Base-by-base conservation (phyloP, 2,329 filamentous ascomycete species). In the Nemania serpens region DNA sequence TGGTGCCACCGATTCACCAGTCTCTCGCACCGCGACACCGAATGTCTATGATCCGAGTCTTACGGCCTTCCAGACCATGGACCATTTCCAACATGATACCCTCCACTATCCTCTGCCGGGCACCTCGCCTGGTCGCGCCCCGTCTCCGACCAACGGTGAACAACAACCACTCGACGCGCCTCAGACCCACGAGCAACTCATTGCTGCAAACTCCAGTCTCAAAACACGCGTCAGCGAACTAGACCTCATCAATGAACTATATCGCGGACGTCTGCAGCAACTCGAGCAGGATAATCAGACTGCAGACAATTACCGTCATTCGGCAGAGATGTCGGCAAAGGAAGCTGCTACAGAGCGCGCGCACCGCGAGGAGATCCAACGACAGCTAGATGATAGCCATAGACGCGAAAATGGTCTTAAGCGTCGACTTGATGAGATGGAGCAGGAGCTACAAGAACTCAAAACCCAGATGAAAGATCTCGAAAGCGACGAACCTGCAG, bases 191-290 rank as follows among this genome's bases (percentile, higher is more conserved):
- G 91, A 97, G 72, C 88, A 91, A 62, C 84, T 96, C 22, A 81
- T 92, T 54, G 88, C 89, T 1, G 86, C 89, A 63, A 97, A 96
- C 75, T 91, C 91, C 5, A 89, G 88, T 52, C 82, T 98, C n/a
- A 96, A 96, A 78, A 99, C 95, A 0, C 88, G 95, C 43, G 94
- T 99, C 36, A 95, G 89, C 69, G 95, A 99, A 75, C 84, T 99
- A 22, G 95, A 99, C 74, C 85, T 99, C 54, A 97, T 99, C 80
- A 97, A 93, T 70, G 90, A 91, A 72, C 81, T 93, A 46, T 93
- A 92, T 75, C 83, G 88, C 52, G 88, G 88, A 39, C 85, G 89
- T 11, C 87, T 97, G 76, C 87, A 73, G 83, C 90, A 95, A 73
- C 81, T 95, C 12, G 91, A 96, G 73, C 85, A 88, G 67, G 89